Evolutionary conservation across 257 asterid species (phyloP).

Genomic region (Ocimum tenuiflorum): DNA sequence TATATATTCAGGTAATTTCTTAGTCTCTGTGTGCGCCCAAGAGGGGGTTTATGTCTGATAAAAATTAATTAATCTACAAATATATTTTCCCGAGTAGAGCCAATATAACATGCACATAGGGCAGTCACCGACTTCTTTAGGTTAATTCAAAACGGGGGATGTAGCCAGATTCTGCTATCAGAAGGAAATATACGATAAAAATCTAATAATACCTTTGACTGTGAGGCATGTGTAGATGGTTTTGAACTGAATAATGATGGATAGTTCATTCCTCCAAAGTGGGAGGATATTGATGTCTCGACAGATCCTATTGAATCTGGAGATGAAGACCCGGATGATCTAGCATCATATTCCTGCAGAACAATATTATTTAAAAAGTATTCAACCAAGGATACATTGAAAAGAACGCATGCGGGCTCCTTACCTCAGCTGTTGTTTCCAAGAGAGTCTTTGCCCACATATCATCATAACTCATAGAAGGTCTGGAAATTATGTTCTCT

Average conservation of each 20-base stretch:
- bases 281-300: conserved; percentile 95
- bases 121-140: not conserved
- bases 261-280: conserved; percentile 94
- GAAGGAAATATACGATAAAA: conserved; percentile 8
- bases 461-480: conserved; percentile 94
- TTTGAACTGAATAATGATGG: conserved; percentile 97
- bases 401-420: conserved; percentile 13
- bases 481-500: conserved; percentile 79
- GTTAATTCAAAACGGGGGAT: not conserved
- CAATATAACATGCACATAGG: not conserved
- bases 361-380: not conserved
- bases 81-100: not conserved
- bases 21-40: not conserved
- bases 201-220: conserved; percentile 45
- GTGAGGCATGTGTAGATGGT: conserved; percentile 65
- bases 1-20: not conserved
- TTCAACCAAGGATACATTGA: conserved; percentile 10
- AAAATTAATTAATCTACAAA: not conserved
- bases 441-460: conserved; percentile 99
- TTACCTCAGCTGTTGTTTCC: conserved; percentile 84
- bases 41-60: not conserved
- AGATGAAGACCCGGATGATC: conserved; percentile 95
- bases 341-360: conserved; percentile 78
- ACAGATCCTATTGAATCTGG: conserved; percentile 94
- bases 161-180: not conserved